Evolutionary conservation across 164 flowering plant genomes (phyloP), one percentile per base, ranked within the genome.

Genomic region (Hamamelis virginiana): DNA sequence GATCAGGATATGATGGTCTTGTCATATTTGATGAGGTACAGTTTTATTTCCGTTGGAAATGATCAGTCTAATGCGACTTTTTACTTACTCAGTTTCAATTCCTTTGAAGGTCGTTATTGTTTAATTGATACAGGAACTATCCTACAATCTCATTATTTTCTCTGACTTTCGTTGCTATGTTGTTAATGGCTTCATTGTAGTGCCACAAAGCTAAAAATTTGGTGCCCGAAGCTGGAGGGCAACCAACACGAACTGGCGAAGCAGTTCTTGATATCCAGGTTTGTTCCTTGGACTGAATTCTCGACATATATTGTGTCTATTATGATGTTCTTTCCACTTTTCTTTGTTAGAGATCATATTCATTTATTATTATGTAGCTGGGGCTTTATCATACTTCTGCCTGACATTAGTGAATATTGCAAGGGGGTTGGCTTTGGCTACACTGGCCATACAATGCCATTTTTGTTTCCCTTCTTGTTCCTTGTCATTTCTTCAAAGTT

Each of bases 151-250:
- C 71, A 68, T 22, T 74, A 45, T 58, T 18, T 51, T 68, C 21
- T 19, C 12, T 57, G 62, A 8, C 51, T 64, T 59, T 59, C 21
- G 19, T 26, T 68, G 69, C 75, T 75, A 52, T 74, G 57, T 33
- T 67, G 33, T 64, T 41, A 38, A 56, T 72, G 71, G 41, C 70
- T 74, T 75, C 65, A 63, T 78, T 86, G 75, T 78, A 95, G 99
- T 95, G 99, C 81, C 99, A 95, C 77, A 95, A 95, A 83, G 99
- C 99, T 8, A 95, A 95, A 80, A 95, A 95, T 80, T 78, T 95
- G 77, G 84, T 95, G 62, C 99, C 99, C 67, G 99, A 95, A 80
- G 80, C 97, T 79, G 99, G 99, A 69, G 81, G 87, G 51, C 96
- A 89, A 75, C 88, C 99, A 61, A 95, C 99, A 63, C 87, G 97